These are phyloP conservation scores for Gossypium aridum DNA, from an alignment of 441 rosid species.

Conservation along the genomic window DNA sequence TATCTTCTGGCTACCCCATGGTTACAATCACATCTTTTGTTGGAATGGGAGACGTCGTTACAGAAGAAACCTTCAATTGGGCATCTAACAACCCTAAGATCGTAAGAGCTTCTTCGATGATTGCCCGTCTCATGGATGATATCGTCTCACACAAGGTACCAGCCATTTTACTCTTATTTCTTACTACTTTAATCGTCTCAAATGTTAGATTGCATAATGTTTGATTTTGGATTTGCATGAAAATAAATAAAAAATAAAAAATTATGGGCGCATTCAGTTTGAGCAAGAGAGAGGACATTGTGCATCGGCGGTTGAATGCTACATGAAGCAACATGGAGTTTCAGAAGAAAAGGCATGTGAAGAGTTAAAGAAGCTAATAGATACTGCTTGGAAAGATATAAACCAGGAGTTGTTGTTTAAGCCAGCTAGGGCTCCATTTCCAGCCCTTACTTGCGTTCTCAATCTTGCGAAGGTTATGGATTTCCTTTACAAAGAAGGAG, in stretches of 20 bases:
- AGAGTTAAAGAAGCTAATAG: constrained; percentile 10
- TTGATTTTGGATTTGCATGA: neutral
- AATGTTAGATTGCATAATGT: neutral
- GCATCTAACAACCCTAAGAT: constrained; percentile 15
- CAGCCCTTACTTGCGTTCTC: neutral
- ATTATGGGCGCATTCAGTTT: neutral
- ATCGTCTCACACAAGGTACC: constrained; percentile 22
- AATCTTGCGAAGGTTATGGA: constrained; percentile 13
- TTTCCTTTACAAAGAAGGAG: constrained; percentile 12
- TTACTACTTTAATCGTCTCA: neutral
- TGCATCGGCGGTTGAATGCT: constrained; percentile 19
- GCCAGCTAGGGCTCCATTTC: constrained; percentile 10
- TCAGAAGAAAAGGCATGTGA: constrained; percentile 16
- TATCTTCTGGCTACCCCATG: constrained; percentile 9
- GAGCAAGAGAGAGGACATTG: constrained; percentile 22
- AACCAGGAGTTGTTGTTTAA: constrained; percentile 15
- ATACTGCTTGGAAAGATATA: constrained; percentile 21
- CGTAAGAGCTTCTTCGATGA: neutral
- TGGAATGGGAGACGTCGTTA: constrained; percentile 15
- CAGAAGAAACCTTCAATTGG: constrained; percentile 28
- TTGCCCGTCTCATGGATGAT: constrained; percentile 19
- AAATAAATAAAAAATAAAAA: neutral
- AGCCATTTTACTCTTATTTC: neutral
- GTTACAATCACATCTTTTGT: neutral
- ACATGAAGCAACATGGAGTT: constrained; percentile 18